Evolutionary conservation across 192 early-diverging fungal genomes (phyloP), one percentile per base, ranked within the genome.

Genomic region (Podila horticola): DNA sequence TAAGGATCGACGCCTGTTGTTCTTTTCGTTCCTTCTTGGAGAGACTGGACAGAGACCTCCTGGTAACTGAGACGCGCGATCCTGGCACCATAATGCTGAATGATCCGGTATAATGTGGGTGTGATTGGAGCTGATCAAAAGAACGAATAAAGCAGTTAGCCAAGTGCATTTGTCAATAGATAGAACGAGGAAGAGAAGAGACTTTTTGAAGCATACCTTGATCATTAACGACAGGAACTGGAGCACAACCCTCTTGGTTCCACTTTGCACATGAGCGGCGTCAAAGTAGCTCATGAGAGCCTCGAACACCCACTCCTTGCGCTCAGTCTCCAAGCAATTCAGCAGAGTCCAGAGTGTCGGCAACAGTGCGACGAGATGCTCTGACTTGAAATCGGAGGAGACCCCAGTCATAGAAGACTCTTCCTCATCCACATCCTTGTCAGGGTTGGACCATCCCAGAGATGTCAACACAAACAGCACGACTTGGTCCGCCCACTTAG

Each of bases 381-480:
- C 83, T 4, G 81, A 49, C 34, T 76, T 82, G 36, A 86, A 88
- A 30, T 82, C 76, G 0, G 77, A 76, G 2, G 83, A 74, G 2
- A 73, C n/a, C 15, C 71, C 70, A 4, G 77, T 79, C 84, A 89
- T 86, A 2, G 22, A 20, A 8, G 64, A 24, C 6, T 58, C 69
- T 11, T 58, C 69, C 24, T 59, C 49, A 13, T 62, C 62, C 15
- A 58, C 41, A 4, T 71, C 69, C 5, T 48, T 36, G 49, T 67
- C 58, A 17, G 66, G 74, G 22, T 48, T 58, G 15, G 87, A 75
- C 62, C 69, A 85, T 26, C 86, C 88, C 29, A 93, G 75, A 17
- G 88, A 22, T 19, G 82, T 75, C 34, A 90, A 57, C 4, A 92
- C 85, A 83, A 92, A 89, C 26, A 89, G 83, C 9, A 90, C 86